phyloP scores from a whole-genome alignment of 768 basidiomycete species.

The Suillus subalutaceus region DNA sequence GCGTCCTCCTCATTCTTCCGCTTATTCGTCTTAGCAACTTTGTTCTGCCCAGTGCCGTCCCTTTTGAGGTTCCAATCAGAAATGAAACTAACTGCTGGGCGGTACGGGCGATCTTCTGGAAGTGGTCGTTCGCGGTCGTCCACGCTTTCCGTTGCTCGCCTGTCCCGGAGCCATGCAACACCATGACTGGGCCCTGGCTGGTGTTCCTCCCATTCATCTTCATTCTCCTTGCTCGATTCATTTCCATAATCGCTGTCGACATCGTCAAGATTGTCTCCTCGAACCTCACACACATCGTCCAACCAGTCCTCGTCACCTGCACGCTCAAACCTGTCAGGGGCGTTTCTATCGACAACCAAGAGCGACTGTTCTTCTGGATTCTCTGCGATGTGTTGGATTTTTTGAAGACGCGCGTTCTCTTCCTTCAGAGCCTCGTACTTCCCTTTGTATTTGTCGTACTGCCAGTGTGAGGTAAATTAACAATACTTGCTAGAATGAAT shows the following conservation, averaged over 20 bases:
- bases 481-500: not conserved
- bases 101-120: constrained; percentile 4
- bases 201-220: constrained; percentile 18
- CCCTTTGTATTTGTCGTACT: constrained; percentile 28
- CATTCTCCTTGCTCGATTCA: constrained; percentile 20
- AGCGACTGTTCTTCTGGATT: constrained; percentile 31
- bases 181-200: constrained; percentile 10
- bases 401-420: constrained; percentile 14
- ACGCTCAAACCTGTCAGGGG: constrained; percentile 24
- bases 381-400: not conserved
- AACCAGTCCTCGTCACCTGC: constrained; percentile 26
- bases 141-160: constrained; percentile 3
- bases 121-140: constrained; percentile 11
- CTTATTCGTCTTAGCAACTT: constrained; percentile 10
- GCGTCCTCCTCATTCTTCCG: constrained; percentile 13
- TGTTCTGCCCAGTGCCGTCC: constrained; percentile 3
- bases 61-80: constrained; percentile 2
- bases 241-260: constrained; percentile 18
- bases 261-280: constrained; percentile 26
- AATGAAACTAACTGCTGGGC: not conserved
- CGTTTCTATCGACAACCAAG: constrained; percentile 32
- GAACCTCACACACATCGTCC: constrained; percentile 31
- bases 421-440: constrained; percentile 27
- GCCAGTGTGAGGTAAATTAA: not conserved
- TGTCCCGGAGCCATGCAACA: constrained; percentile 15